Conservation (phyloP, 768 basidiomycete species). For the Mycena haematopus region DNA sequence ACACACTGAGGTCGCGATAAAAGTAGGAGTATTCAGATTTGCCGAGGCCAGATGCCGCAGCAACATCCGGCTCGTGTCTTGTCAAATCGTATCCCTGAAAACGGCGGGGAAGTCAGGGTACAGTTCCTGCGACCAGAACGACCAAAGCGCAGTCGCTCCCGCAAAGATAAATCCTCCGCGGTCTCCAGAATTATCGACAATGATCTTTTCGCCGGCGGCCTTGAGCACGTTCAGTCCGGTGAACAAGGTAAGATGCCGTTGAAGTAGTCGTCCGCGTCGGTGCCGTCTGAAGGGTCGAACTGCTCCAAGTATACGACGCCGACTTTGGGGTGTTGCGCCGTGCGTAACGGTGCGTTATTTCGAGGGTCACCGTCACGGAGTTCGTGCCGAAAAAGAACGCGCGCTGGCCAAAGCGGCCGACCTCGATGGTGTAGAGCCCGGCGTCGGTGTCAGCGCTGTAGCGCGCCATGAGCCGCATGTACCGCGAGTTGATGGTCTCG, state of each 20-base stretch:
- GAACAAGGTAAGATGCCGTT: constrained; percentile 29
- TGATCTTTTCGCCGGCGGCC: constrained; percentile 24
- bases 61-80: constrained; percentile 21
- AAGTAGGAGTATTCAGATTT: constrained; percentile 23
- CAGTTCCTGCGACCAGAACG: constrained; percentile 17
- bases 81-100: constrained; percentile 24
- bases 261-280: constrained; percentile 22
- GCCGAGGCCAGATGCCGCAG: constrained; percentile 12
- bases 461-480: constrained; percentile 28
- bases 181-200: constrained; percentile 29
- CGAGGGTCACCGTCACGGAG: constrained; percentile 19
- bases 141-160: constrained; percentile 24
- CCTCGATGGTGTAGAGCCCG: constrained; percentile 26
- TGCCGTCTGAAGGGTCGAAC: constrained; percentile 25
- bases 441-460: constrained; percentile 27
- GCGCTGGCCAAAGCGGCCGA: constrained; percentile 27
- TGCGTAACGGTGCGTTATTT: no score
- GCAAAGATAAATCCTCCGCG: constrained; percentile 32
- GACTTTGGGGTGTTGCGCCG: constrained; percentile 26
- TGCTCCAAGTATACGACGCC: constrained; percentile 31
- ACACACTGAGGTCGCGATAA: constrained; percentile 26
- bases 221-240: constrained; percentile 26
- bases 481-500: constrained; percentile 27
- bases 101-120: constrained; percentile 29
- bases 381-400: constrained; percentile 26